A percentile compares a stretch with the other conserved stretches of the same genome.
Evolutionary conservation across 2,329 filamentous ascomycete species (phyloP).

Genomic region (Phialocephala subalpina): DNA sequence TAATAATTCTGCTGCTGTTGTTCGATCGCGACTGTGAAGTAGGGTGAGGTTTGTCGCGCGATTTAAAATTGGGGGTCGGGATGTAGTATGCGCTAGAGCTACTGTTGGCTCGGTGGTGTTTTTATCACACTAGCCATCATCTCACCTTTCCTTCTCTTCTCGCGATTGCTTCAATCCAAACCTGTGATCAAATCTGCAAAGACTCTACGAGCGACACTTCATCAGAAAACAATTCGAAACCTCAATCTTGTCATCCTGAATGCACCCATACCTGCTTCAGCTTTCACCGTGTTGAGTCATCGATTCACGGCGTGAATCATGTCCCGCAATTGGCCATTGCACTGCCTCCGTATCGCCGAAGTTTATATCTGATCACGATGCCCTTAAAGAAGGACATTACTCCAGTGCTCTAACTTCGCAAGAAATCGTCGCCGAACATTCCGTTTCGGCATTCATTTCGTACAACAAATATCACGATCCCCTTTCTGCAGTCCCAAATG

Average conservation of each 20-base stretch:
- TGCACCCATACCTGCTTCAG: not conserved
- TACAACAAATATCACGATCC: not conserved
- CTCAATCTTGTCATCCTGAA: not conserved
- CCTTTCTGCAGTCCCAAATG: not conserved
- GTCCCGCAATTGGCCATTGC: not conserved
- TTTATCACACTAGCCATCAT: too few species aligned
- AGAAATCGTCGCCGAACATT: not conserved
- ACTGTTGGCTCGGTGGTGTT: too few species aligned
- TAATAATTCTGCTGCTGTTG: too few species aligned
- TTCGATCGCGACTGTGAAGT: too few species aligned
- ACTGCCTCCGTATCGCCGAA: not conserved
- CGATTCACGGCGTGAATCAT: conserved; percentile 7
- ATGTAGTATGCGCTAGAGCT: too few species aligned
- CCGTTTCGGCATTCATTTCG: not conserved
- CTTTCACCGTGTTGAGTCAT: not conserved
- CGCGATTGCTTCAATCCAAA: too few species aligned
- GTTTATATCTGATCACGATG: not conserved
- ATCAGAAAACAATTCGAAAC: too few species aligned
- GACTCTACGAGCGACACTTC: too few species aligned
- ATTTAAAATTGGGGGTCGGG: too few species aligned
- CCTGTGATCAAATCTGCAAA: too few species aligned
- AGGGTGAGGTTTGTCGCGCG: too few species aligned
- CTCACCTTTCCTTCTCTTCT: too few species aligned
- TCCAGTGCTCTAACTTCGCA: not conserved
- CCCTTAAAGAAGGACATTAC: not conserved